Conservation (phyloP, 345 rosid genomes). For the Hibiscus mutabilis region DNA sequence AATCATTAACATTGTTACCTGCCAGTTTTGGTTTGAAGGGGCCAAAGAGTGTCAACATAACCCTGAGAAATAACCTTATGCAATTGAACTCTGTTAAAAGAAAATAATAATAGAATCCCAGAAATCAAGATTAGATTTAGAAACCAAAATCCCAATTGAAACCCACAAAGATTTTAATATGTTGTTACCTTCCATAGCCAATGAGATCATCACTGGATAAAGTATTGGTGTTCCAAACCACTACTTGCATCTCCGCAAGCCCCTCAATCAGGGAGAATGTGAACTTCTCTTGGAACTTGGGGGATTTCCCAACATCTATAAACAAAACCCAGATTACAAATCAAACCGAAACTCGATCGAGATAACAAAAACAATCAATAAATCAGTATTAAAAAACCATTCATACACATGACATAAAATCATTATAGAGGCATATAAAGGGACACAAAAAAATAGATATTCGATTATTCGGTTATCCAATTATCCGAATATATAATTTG, state of each 20-base stretch:
- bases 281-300: constrained; percentile 87
- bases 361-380: too few relatives aligned
- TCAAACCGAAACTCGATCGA: not conserved
- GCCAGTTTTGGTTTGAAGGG: constrained; percentile 72
- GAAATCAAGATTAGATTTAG: not conserved
- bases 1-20: constrained; percentile 32
- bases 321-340: constrained; percentile 7
- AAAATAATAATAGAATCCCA: not conserved
- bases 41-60: constrained; percentile 67
- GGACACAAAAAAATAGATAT: too few relatives aligned
- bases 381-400: too few relatives aligned
- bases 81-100: constrained; percentile 53
- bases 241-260: constrained; percentile 48
- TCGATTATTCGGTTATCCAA: too few relatives aligned
- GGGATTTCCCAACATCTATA: constrained; percentile 75
- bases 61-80: constrained; percentile 69
- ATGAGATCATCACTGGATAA: constrained; percentile 64
- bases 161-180: too few relatives aligned
- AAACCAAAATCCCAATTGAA: not conserved
- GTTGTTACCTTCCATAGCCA: constrained; percentile 72
- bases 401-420: too few relatives aligned
- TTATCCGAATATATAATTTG: too few relatives aligned
- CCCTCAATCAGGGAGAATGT: constrained; percentile 68
- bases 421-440: too few relatives aligned
- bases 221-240: constrained; percentile 79